A percentile compares a stretch with the other conserved stretches of the same genome.
These are phyloP conservation scores for Pichia eremophila DNA, from an alignment of 805 yeast genomes.

Conservation along the genomic window DNA sequence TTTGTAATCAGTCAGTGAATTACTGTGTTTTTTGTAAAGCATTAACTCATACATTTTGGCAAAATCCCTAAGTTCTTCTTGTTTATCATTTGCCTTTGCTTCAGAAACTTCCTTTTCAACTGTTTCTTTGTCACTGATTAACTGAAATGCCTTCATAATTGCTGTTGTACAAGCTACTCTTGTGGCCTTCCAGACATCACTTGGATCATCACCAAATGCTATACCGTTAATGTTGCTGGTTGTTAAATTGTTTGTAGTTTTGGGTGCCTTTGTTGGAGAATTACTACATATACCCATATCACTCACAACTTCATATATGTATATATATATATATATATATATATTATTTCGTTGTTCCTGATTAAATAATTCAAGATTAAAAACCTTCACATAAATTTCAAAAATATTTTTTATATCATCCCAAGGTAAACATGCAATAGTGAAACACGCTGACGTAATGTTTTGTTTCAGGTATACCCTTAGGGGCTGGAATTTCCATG, in stretches of 20 bases:
- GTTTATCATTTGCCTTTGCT: neutral
- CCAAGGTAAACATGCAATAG: no score
- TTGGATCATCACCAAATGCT: conserved; percentile 4
- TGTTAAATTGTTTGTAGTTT: neutral
- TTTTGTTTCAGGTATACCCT: conserved; percentile 41
- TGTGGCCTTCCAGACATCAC: conserved; percentile 12
- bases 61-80: neutral
- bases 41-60: conserved; percentile 19
- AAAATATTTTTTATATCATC: no score
- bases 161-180: conserved; percentile 19
- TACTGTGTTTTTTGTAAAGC: conserved; percentile 12
- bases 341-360: no score
- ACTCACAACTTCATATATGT: no score
- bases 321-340: no score
- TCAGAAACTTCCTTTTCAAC: neutral
- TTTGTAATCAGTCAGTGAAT: conserved; percentile 17
- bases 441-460: conserved; percentile 1
- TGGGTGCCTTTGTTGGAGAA: conserved; percentile 22
- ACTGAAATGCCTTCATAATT: conserved; percentile 11
- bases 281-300: neutral
- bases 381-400: no score
- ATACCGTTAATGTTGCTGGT: neutral
- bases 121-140: conserved; percentile 1
- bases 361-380: no score
- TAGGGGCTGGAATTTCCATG: neutral